Evolutionary conservation across 2,329 filamentous ascomycete species (phyloP).

Genomic region (Rhynchosporium graminicola): DNA sequence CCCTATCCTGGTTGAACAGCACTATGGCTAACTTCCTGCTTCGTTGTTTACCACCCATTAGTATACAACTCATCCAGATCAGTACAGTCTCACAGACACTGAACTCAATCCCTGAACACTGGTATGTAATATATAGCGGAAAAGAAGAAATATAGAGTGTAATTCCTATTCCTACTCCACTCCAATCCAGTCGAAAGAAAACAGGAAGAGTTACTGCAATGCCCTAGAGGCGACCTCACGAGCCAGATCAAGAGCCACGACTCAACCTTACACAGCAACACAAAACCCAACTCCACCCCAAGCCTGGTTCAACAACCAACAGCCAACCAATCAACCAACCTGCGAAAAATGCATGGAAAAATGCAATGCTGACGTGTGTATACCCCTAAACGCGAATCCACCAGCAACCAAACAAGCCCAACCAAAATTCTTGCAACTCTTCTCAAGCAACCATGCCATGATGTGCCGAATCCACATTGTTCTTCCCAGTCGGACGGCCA

Average conservation of each 20-base stretch:
- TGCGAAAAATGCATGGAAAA: slow-evolving; percentile 27
- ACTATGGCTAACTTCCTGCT: too few relatives aligned
- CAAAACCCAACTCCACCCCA: slow-evolving; percentile 22
- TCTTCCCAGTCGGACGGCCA: slow-evolving; percentile 19
- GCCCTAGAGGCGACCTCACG: too few relatives aligned
- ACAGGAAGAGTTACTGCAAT: slow-evolving; percentile 12
- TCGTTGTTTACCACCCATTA: too few relatives aligned
- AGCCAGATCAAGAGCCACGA: too few relatives aligned
- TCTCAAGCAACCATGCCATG: slow-evolving; percentile 27
- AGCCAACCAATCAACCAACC: slow-evolving; percentile 9
- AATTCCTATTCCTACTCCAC: slow-evolving; percentile 29
- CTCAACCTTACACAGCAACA: too few relatives aligned
- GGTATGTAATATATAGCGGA: not conserved
- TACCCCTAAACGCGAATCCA: slow-evolving; percentile 24
- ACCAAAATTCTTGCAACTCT: slow-evolving; percentile 26
- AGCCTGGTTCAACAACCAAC: slow-evolving; percentile 16
- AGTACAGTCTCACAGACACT: not conserved
- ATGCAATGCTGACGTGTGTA: slow-evolving; percentile 34
- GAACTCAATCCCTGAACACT: not conserved
- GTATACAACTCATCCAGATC: too few relatives aligned
- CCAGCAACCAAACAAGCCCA: not conserved
- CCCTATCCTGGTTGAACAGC: too few relatives aligned
- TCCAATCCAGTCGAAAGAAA: not conserved
- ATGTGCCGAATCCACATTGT: slow-evolving; percentile 26
- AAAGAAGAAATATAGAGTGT: slow-evolving; percentile 18